Base-by-base conservation (phyloP, 2,329 filamentous ascomycete genomes). In the Rhynchosporium graminicola region DNA sequence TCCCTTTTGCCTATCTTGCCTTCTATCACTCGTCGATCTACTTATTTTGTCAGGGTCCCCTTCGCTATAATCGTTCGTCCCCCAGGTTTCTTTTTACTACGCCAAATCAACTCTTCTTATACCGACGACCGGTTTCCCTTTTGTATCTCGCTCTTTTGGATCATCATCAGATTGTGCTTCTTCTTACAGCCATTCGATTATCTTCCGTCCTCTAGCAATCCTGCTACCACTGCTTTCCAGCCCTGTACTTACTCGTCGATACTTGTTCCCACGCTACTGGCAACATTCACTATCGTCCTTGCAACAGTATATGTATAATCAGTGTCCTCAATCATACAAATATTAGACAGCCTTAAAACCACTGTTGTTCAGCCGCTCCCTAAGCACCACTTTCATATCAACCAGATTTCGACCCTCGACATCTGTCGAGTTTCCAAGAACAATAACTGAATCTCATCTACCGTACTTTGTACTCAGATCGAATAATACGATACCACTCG, bases 361-460 rank as follows among this genome's bases (percentile, higher is more conserved):
- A 70, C 73, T 72, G 72, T 72, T 71, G 72, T 73, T 67, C 70
- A 73, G 72, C 74, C 75, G 72, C 72, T 76, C 75, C 69, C 72
- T 76, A 62, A 64, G 40, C 59, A 63, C 45, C 54, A 55, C 43
- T 65, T 68, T 69, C 50, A 40, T 66, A 61, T 48, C 63, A 47
- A 60, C 46, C 46, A 26, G 46, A 45, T 54, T 52, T 62, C 55
- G 48, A 65, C 57, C 59, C 62, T 57, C 63, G 48, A 67, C 61
- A 63, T 55, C 58, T 65, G 59, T 58, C 33, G 48, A 64, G 50
- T 59, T 59, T 48, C 42, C 33, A 50, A 31, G 20, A 60, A 63
- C 63, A 59, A 64, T 57, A 56, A 59, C 57, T 60, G 57, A 47
- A 33, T 42, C 63, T 65, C 62, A 61, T 67, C 68, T 51, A 57